A percentile compares a stretch with the other conserved stretches of the same genome.
Conservation (phyloP, 306 rosid genomes). For the Prunus armeniaca region DNA sequence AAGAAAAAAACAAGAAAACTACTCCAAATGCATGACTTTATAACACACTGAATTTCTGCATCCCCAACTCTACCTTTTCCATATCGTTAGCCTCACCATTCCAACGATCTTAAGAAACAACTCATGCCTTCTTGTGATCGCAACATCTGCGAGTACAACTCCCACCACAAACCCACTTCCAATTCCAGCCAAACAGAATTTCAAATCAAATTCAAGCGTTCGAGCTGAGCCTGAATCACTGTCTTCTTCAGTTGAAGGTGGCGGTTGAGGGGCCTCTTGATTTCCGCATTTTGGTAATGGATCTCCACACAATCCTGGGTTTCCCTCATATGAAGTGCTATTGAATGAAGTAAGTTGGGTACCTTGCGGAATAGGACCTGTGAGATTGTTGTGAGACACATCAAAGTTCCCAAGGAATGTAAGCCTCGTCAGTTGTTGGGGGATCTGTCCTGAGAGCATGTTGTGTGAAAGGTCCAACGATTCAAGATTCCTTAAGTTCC, state of each 20-base stretch:
- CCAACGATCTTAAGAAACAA: not conserved
- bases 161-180: not conserved
- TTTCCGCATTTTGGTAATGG: not conserved
- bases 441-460: not conserved
- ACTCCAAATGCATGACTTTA: not conserved
- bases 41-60: not conserved
- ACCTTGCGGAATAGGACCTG: not conserved
- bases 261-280: not conserved
- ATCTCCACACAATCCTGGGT: not conserved
- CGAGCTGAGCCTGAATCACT: too few species aligned
- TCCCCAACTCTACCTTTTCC: not conserved
- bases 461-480: not conserved
- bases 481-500: not conserved
- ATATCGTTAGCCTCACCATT: not conserved
- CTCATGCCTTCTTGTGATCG: not conserved
- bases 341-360: not conserved
- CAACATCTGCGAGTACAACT: not conserved
- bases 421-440: not conserved
- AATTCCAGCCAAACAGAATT: not conserved
- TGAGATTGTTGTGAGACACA: not conserved
- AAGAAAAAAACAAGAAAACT: too few species aligned
- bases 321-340: not conserved
- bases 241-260: not conserved
- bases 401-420: not conserved
- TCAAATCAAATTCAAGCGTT: not conserved